Evolutionary conservation across 805 yeast species (phyloP), one percentile per base, ranked within the genome.

Genomic region (Suhomyces xylopsoci): DNA sequence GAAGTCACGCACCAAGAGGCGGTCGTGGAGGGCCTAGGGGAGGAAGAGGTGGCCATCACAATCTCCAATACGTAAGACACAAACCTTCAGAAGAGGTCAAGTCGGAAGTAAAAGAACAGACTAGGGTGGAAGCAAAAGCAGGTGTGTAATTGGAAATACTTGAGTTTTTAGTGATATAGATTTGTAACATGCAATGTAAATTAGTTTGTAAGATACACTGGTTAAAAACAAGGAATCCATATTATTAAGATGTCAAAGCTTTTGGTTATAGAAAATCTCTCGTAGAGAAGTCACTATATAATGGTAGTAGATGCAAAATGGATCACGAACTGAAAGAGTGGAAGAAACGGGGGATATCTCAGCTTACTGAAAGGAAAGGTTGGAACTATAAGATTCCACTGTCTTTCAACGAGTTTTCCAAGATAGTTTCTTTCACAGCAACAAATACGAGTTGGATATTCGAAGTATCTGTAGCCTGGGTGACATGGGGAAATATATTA

Each of bases 391-490:
- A 71, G 45, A 88, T 78, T 28, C 94, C 94, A 50, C 90, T 84
- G 60, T 87, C 93, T 65, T 83, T 83, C 58, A 88, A 77, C 17
- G 88, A 77, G 63, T 88, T 88, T 59, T 88, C 90, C 64, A 89
- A 76, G 47, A 88, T 84, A 3, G 91, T 87, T 64, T 88, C 94
- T 62, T 84, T 85, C 38, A 88, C 89, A 7, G 93, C 92, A 10
- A 90, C 91, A 71, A 88, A 86, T 5, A 91, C 97, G 61, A 90
- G 73, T 63, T 87, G 84, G 56, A 92, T 90, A 68, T 91, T 91
- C 26, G 90, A 84, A 6, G 97, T 91, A 66, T 91, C 97, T 0
- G 97, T 91, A 0, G 97, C 97, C 69, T 91, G 97, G 3, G 97
- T 91, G 22, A 91, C 88, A 68, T 91, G 96, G 10, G 97, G 97